Evolutionary conservation across 225 moss, liverwort and hornwort genomes (phyloP).

Genomic region (Asterella californica): DNA sequence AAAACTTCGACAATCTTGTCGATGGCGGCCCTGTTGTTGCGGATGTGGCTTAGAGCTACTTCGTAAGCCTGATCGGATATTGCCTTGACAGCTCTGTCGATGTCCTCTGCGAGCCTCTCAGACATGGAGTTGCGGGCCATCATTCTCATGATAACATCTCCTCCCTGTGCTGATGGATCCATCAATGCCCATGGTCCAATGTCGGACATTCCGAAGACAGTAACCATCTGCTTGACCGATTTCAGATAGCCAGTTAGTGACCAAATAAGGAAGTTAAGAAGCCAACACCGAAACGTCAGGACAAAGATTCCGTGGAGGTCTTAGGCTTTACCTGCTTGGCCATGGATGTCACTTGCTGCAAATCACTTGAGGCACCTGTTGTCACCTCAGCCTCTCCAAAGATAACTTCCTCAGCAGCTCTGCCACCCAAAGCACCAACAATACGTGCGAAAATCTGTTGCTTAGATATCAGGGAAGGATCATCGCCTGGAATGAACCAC

Average conservation of each 20-base stretch:
- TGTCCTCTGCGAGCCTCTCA: slow-evolving; percentile 88
- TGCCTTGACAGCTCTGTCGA: slow-evolving; percentile 77
- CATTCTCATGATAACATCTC: slow-evolving; percentile 98
- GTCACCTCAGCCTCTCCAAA: slow-evolving; percentile 90
- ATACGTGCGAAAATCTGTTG: slow-evolving; percentile 87
- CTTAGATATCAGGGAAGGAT: slow-evolving; percentile 88
- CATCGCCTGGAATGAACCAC: slow-evolving; percentile 96
- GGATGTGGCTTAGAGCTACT: slow-evolving; percentile 69
- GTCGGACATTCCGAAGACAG: slow-evolving; percentile 94
- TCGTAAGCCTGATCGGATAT: slow-evolving; percentile 84
- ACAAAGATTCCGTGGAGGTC: background rate
- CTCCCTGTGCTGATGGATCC: slow-evolving; percentile 93
- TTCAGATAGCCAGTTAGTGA: background rate
- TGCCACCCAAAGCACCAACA: slow-evolving; percentile 85
- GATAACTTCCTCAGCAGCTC: slow-evolving; percentile 87
- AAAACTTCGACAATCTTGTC: slow-evolving; percentile 91
- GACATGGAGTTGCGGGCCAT: slow-evolving; percentile 98
- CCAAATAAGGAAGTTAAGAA: background rate
- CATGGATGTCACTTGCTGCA: slow-evolving; percentile 95
- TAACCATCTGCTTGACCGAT: slow-evolving; percentile 65
- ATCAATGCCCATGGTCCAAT: slow-evolving; percentile 99
- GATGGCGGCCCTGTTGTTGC: slow-evolving; percentile 71
- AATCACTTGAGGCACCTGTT: slow-evolving; percentile 86
- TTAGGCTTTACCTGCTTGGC: slow-evolving; percentile 69
- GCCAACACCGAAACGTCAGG: background rate